Percentiles rank a stretch among this genome's conserved stretches.
phyloP scores from a whole-genome alignment of 1,284 basidiomycete species.

The Fistulinella cinereoalba region DNA sequence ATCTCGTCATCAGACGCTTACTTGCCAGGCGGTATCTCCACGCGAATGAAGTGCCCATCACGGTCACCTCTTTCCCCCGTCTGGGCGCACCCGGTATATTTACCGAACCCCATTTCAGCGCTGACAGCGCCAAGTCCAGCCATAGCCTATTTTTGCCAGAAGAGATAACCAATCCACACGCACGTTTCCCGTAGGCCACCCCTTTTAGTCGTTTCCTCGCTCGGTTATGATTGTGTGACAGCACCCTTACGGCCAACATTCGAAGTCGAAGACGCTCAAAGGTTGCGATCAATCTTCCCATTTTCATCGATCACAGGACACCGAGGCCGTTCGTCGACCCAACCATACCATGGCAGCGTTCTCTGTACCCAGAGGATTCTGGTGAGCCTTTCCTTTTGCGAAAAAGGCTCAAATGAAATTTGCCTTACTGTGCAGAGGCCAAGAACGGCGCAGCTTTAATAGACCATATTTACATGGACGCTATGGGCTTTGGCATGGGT shows the following conservation, averaged over 20 bases:
- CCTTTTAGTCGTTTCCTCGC: slow-evolving; percentile 3
- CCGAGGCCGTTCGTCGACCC: slow-evolving; percentile 89
- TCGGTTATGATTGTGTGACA: slow-evolving; percentile 33
- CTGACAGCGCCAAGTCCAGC: slow-evolving; percentile 73
- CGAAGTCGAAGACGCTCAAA: slow-evolving; percentile 87
- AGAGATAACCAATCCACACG: slow-evolving; percentile 95
- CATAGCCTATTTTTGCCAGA: slow-evolving; percentile 94
- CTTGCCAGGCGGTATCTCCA: slow-evolving; percentile 85
- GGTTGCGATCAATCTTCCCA: slow-evolving; percentile 93
- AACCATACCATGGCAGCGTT: slow-evolving; percentile 82
- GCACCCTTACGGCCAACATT: slow-evolving; percentile 96
- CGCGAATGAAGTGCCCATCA: slow-evolving; percentile 86
- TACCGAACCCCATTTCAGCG: slow-evolving; percentile 85
- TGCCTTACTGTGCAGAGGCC: slow-evolving; percentile 58
- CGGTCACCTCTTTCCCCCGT: slow-evolving; percentile 94
- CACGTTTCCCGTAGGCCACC: slow-evolving; percentile 85
- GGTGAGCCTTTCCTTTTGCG: slow-evolving; percentile 42
- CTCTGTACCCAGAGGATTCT: slow-evolving; percentile 76
- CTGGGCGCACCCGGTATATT: slow-evolving; percentile 87
- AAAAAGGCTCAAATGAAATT: slow-evolving; percentile 5
- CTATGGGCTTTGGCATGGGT: slow-evolving; percentile 99
- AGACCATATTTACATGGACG: slow-evolving; percentile 97
- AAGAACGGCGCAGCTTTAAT: slow-evolving; percentile 81
- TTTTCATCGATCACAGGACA: slow-evolving; percentile 88
- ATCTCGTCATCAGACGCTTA: slow-evolving; percentile 57